Evolutionary conservation across 192 early-diverging fungal genomes (phyloP).

Genomic region (Coemansia sp.): DNA sequence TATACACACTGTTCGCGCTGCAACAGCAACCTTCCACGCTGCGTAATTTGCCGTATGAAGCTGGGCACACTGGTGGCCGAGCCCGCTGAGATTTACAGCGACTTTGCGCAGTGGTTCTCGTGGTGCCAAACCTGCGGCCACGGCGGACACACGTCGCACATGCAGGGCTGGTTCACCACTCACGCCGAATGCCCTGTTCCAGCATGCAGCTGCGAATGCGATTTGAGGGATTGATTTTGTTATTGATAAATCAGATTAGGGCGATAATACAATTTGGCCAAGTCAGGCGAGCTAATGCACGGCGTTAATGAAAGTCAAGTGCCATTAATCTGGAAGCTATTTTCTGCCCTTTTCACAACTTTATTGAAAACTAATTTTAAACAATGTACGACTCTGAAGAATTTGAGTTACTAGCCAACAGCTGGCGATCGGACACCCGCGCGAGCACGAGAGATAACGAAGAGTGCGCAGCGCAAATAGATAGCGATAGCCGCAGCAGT

Average conservation of each 20-base stretch:
- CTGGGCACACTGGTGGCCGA: constrained; percentile 39
- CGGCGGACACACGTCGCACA: constrained; percentile 90
- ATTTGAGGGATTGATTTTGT: constrained; percentile 10
- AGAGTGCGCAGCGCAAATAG: constrained; percentile 3
- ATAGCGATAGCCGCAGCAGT: background rate
- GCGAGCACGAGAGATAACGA: background rate
- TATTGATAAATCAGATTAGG: background rate
- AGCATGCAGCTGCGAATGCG: constrained; percentile 65
- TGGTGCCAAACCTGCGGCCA: constrained; percentile 99
- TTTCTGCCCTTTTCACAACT: background rate
- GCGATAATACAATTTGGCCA: background rate
- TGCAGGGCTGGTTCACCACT: constrained; percentile 86
- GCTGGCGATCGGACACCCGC: background rate
- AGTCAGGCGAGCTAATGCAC: background rate
- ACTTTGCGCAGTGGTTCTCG: constrained; percentile 91
- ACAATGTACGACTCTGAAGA: background rate
- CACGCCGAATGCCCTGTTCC: constrained; percentile 88
- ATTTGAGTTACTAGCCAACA: constrained; percentile 1
- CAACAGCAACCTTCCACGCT: constrained; percentile 42
- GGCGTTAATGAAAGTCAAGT: background rate
- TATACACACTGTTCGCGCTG: constrained; percentile 48
- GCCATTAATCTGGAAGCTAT: no score
- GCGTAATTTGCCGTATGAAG: constrained; percentile 51
- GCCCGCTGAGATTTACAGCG: constrained; percentile 28
- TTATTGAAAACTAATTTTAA: background rate